Base-by-base conservation (phyloP, 331 rosid genomes). In the Phaseolus coccineus region DNA sequence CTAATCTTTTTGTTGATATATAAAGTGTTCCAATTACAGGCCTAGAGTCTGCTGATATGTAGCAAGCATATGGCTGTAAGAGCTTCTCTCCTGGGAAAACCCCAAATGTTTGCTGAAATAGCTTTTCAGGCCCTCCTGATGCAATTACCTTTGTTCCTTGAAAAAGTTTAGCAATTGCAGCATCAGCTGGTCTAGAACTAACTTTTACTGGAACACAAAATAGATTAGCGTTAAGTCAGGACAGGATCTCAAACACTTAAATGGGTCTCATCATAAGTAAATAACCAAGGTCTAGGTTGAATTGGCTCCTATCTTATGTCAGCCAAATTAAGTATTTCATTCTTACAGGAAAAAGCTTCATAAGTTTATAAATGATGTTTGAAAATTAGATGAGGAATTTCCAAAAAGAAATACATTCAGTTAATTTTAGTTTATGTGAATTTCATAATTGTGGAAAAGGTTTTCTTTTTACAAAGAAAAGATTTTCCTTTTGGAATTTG, bases 1-100 rank as follows among this genome's bases (percentile, higher is more conserved):
- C 96, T 27, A 92, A 55, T 83, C 91, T 85, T 81, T 86, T 85
- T 4, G 86, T 82, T 56, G 96, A 80, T 59, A 92, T 77, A 47
- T 87, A 94, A 19, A 92, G 88, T n/a, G 85, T 82, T 67, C 96
- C 98, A 69, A 83, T 87, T n/a, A 89, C 78, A 81, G 94, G 96
- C 64, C 88, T 97, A 72, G 88, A 51, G 31, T 83, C 13, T 67
- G 94, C 88, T 50, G 92, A 89, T 61, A 92, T 59, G 82, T 88
- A 86, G 80, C 97, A 94, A 55, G 90, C 92, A 88, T 76, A 89
- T 14, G 87, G 72, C 55, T 84, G 83, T 15, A 88, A 62, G 81
- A 90, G 88, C 84, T 83, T 88, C 87, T 94, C 98, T 75, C 87
- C 93, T n/a, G 69, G 77, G 35, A 87, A 33, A 12, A 33, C 50